phyloP scores from a whole-genome alignment of 305 asterid genomes.

The Fraxinus ornus region DNA sequence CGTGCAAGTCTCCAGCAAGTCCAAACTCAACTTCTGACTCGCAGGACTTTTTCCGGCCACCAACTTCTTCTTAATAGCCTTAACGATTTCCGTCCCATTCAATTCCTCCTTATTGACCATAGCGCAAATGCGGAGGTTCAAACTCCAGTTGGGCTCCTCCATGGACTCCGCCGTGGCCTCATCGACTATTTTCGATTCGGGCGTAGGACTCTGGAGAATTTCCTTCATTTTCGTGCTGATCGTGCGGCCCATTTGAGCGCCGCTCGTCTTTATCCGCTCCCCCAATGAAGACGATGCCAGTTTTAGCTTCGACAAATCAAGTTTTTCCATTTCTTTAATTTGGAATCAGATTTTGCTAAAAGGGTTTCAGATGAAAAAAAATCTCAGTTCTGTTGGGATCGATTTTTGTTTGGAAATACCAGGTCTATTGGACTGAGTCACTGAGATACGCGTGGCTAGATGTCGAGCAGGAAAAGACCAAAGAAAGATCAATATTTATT shows the following conservation, averaged over 20 bases:
- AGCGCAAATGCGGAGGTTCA: conserved; percentile 84
- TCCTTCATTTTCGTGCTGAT: conserved; percentile 80
- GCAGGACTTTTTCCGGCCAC: conserved; percentile 43
- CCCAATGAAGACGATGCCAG: conserved; percentile 79
- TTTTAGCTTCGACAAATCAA: conserved; percentile 68
- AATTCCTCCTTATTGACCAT: conserved; percentile 67
- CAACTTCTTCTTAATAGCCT: conserved; percentile 74
- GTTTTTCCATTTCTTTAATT: conserved; percentile 53
- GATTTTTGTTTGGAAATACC: neutral
- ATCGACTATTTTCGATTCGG: conserved; percentile 79
- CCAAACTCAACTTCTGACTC: conserved; percentile 59
- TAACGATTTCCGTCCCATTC: conserved; percentile 71
- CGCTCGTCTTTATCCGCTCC: conserved; percentile 67
- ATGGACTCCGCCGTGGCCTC: conserved; percentile 77
- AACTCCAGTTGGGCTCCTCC: conserved; percentile 79
- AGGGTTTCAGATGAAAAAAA: neutral
- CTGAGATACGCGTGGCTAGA: neutral
- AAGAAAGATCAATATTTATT: neutral
- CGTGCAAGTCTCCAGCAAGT: conserved; percentile 78
- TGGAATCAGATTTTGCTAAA: neutral
- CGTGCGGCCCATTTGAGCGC: conserved; percentile 77
- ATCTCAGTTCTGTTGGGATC: neutral
- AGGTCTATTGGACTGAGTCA: neutral
- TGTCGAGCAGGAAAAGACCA: neutral
- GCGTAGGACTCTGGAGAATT: conserved; percentile 74